Evolutionary conservation across 371 early-diverging fungal genomes (phyloP).

Genomic region (Syncephalastrum racemosum): DNA sequence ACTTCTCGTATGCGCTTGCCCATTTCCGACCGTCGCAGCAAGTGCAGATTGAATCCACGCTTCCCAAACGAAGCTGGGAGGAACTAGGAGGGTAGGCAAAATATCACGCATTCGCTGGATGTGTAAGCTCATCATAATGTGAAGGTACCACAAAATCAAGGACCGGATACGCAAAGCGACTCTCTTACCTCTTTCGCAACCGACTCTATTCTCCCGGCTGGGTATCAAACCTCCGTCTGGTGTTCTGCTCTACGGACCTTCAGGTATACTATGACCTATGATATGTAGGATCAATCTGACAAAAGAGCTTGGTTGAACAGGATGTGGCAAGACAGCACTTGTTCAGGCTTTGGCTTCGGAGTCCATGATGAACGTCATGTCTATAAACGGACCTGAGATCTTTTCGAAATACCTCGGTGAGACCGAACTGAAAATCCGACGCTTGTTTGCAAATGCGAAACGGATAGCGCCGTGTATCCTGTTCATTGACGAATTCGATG

Average conservation of each 20-base stretch:
- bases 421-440: conserved; percentile 79
- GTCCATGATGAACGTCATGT: conserved; percentile 73
- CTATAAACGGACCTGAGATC: conserved; percentile 79
- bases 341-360: conserved; percentile 74
- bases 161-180: conserved; percentile 71
- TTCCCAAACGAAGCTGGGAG: conserved; percentile 43
- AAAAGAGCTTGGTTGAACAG: conserved; percentile 23
- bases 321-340: conserved; percentile 86
- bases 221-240: conserved; percentile 81
- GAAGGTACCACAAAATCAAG: conserved; percentile 65
- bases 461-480: conserved; percentile 83
- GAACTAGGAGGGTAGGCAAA: conserved; percentile 57
- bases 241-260: conserved; percentile 83
- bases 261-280: conserved; percentile 49
- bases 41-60: conserved; percentile 46
- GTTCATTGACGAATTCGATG: conserved; percentile 91
- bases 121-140: background rate
- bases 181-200: conserved; percentile 65
- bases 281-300: no score
- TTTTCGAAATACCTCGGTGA: conserved; percentile 92
- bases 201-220: conserved; percentile 60
- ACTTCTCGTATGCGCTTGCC: conserved; percentile 49
- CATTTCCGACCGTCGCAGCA: conserved; percentile 50
- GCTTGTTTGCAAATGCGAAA: conserved; percentile 84
- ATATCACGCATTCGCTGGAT: conserved; percentile 13